phyloP scores from a whole-genome alignment of 768 basidiomycete genomes.

The Suillus ampliporus region DNA sequence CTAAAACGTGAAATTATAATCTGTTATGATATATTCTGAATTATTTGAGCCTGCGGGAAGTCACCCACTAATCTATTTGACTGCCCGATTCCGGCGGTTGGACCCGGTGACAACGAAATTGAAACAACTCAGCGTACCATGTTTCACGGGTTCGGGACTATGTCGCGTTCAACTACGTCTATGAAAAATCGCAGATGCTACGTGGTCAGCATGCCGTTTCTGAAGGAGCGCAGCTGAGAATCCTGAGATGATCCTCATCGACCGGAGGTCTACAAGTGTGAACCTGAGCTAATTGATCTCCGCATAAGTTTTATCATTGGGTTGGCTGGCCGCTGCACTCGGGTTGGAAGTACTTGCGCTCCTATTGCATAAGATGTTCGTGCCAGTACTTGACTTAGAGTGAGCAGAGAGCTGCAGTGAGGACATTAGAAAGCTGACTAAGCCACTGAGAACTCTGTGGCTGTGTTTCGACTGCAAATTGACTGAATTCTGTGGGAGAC shows the following conservation, averaged over 20 bases:
- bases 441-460: conserved; percentile 24
- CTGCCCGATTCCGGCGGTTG: conserved; percentile 33
- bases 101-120: neutral
- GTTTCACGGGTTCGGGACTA: neutral
- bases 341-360: neutral
- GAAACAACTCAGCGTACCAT: conserved; percentile 7
- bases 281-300: too few species aligned
- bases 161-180: neutral
- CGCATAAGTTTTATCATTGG: too few species aligned
- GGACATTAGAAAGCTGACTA: conserved; percentile 17
- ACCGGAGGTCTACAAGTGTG: conserved; percentile 11
- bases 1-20: too few species aligned
- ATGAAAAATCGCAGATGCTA: neutral
- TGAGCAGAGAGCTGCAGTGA: neutral
- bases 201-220: conserved; percentile 5
- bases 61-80: too few species aligned
- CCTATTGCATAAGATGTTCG: neutral
- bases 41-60: too few species aligned
- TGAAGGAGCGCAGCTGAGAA: conserved; percentile 8
- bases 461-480: conserved; percentile 22
- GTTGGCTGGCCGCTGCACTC: too few species aligned
- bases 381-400: too few species aligned
- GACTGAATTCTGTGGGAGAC: neutral
- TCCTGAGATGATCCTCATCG: too few species aligned
- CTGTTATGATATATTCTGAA: too few species aligned